Evolutionary conservation across 441 rosid species (phyloP), one percentile per base, ranked within the genome.

Genomic region (Populus trichocarpa): DNA sequence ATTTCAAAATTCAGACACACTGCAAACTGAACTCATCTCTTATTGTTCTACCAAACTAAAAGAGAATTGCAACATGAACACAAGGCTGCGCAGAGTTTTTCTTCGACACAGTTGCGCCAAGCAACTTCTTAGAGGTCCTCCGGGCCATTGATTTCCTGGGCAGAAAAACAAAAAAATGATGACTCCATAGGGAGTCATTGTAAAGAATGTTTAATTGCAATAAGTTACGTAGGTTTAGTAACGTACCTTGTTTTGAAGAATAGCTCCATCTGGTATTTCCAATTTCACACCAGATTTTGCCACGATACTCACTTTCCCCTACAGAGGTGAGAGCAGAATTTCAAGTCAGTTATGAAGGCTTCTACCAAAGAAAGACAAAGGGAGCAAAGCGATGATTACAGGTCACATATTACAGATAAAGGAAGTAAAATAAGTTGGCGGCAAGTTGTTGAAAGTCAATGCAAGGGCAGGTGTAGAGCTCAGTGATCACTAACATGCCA

Each of bases 131-230:
- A 53, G 61, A 53, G 6, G 61, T 89, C 95, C 83, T 85, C 91
- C 1, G 91, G 93, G 81, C 93, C 94, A 77, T 88, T 90, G 75
- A 92, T 90, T 38, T 89, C 91, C 97, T 93, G 85, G 5, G 73
- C 16, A 67, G 20, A 22, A 7, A 4, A 26, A 20, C 6, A 16
- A 75, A 68, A 75, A 13, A 30, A 30, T 30, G 22, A 2, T 3
- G 26, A 28, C 28, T 18, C 26, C 50, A 32, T 5, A 30, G 20
- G 18, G 33, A 82, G 66, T 50, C 72, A 75, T 20, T n/a, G 33
- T 38, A 35, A 14, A 35, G 32, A 30, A 30, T 30, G 32, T 30
- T 30, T 30, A 30, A 30, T 3, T 30, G 32, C 32, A 30, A 30
- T 4, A 30, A 30, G 32, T 30, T 30, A 30, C 3, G 32, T 30